Base-by-base conservation (phyloP, 2,329 filamentous ascomycete species). In the Cladosporium sp. region DNA sequence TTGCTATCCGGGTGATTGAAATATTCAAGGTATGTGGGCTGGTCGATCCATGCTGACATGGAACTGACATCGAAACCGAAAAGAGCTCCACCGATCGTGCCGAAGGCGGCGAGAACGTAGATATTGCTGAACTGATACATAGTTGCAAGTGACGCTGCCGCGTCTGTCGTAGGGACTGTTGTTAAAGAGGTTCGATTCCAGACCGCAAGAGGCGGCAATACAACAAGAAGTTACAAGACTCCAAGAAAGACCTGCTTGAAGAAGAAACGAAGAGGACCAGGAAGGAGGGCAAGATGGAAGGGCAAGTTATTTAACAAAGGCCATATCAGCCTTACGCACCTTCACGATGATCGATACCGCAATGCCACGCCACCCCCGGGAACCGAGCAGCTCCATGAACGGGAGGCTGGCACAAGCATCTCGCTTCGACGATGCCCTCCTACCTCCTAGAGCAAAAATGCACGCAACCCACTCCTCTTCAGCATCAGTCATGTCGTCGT, bases 51-150 rank as follows among this genome's bases (percentile, higher is more conserved):
- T 3, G 48, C 34, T 15, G 41, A 51, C 85, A 89, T 88, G 40
- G 83, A 86, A 48, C 79, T 82, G 61, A 90, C 88, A 69, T 90
- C 87, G 65, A 90, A 90, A 59, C 87, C 88, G 62, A 90, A 89
- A 18, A 89, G 73, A 17, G 79, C 81, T 64, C 85, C 85, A 58
- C 85, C 85, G 72, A 76, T 74, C 55, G 80, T 75, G 64, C 79
- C 73, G 64, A 81, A 78, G 61, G 76, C 76, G 49, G 78, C 76
- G 56, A 82, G 79, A 51, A 74, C 65, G 61, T 83, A 83, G 60
- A 82, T 75, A 56, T 82, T 82, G 27, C 77, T 76, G 52, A 74
- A 71, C 60, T 75, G 22, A 36, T 51, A 51, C 49, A 51, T 51
- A 36, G 18, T 45, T 36, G 11, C 12, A n/a, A 36, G 32, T 27